Conservation (phyloP, 352 stramenopile species). For the Phytophthora pisi region DNA sequence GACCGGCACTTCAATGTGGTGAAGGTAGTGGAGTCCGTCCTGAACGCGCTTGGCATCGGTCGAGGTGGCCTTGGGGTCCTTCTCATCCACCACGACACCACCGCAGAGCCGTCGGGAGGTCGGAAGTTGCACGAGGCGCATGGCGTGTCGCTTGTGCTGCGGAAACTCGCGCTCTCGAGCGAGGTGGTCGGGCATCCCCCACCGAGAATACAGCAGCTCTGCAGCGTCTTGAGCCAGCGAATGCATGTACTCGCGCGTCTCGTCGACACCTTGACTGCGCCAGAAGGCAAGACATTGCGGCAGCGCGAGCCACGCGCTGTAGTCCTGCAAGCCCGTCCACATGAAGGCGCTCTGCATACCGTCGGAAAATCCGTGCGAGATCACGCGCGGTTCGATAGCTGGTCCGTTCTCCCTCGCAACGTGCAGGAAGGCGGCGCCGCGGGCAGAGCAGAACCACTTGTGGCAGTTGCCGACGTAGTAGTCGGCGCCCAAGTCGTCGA, state of each 20-base stretch:
- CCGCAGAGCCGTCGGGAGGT: constrained; percentile 53
- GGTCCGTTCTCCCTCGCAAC: constrained; percentile 40
- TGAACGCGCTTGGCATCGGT: constrained; percentile 92
- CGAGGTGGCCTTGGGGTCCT: constrained; percentile 57
- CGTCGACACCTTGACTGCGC: constrained; percentile 49
- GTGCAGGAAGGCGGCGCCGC: constrained; percentile 90
- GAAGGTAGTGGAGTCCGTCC: constrained; percentile 81
- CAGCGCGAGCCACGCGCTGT: constrained; percentile 86
- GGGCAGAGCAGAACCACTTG: constrained; percentile 94
- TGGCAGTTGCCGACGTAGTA: constrained; percentile 96
- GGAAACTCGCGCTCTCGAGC: constrained; percentile 42
- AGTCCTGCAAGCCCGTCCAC: constrained; percentile 94
- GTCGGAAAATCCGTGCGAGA: constrained; percentile 92
- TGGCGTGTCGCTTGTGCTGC: constrained; percentile 68
- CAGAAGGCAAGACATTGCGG: constrained; percentile 89
- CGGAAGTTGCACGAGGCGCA: constrained; percentile 77
- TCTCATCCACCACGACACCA: constrained; percentile 18
- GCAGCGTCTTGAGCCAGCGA: constrained; percentile 53
- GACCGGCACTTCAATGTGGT: constrained; percentile 92
- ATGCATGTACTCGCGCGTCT: constrained; percentile 74
- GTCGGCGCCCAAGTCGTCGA: constrained; percentile 77
- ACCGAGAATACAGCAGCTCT: constrained; percentile 65
- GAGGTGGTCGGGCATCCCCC: constrained; percentile 57
- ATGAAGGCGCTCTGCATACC: constrained; percentile 92
- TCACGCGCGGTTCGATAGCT: constrained; percentile 67